phyloP scores from a whole-genome alignment of 2,329 filamentous ascomycete species.

The Penicillium psychrosexuale region DNA sequence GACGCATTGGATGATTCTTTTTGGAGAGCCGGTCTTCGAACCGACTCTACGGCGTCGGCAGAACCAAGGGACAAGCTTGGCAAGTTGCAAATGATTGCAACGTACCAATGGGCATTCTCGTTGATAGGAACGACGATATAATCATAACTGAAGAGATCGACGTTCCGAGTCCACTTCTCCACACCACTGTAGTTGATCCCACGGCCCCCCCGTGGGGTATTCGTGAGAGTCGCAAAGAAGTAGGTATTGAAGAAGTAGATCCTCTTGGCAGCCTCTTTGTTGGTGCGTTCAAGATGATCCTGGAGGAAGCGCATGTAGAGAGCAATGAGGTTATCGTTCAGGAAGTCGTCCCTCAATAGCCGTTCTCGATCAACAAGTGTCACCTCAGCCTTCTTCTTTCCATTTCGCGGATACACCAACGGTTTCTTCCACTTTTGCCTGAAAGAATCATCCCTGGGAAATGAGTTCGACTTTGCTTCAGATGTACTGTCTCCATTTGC shows the following conservation, averaged over 20 bases:
- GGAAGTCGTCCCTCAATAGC: conserved; percentile 76
- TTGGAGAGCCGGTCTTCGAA: conserved; percentile 3
- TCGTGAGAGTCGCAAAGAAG: conserved; percentile 77
- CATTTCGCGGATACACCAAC: conserved; percentile 45
- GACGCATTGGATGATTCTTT: conserved; percentile 12
- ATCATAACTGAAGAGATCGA: conserved; percentile 80
- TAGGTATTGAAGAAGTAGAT: conserved; percentile 92
- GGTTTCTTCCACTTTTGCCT: conserved; percentile 36
- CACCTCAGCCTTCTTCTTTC: conserved; percentile 48
- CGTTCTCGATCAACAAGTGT: conserved; percentile 55
- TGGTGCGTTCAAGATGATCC: conserved; percentile 54
- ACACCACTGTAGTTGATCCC: conserved; percentile 81
- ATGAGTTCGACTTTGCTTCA: not conserved
- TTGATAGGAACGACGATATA: conserved; percentile 93
- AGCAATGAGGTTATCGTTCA: conserved; percentile 89
- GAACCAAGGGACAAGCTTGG: conserved; percentile 53
- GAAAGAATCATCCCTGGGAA: conserved; percentile 17
- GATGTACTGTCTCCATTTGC: not conserved
- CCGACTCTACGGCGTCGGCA: conserved; percentile 3
- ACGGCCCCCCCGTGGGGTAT: conserved; percentile 50
- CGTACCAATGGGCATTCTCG: conserved; percentile 83
- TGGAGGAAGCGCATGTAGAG: conserved; percentile 81
- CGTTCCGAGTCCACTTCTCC: conserved; percentile 78
- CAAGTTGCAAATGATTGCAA: conserved; percentile 92
- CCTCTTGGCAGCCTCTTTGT: conserved; percentile 57